phyloP scores from a whole-genome alignment of 2,329 filamentous ascomycete genomes.

The Sporothrix sp. region DNA sequence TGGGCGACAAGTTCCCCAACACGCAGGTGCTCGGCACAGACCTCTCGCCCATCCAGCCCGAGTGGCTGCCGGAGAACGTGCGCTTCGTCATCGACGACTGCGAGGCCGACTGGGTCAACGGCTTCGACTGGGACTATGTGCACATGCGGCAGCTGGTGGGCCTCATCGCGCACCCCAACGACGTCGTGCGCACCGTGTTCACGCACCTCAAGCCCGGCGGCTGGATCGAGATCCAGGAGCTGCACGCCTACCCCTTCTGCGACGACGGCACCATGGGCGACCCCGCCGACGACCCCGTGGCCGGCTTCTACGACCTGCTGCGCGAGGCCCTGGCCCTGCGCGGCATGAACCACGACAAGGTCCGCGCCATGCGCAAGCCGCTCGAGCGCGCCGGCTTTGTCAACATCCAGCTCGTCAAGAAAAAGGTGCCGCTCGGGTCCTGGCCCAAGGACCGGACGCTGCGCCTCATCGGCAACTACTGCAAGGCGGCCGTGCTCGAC shows the following conservation, averaged over 20 bases:
- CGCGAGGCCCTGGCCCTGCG: conserved; percentile 22
- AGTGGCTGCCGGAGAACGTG: conserved; percentile 48
- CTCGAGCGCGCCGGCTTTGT: conserved; percentile 34
- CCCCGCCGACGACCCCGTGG: conserved; percentile 28
- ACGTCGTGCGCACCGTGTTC: conserved; percentile 24
- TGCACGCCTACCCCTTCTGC: conserved; percentile 31
- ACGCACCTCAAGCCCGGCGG: conserved; percentile 37
- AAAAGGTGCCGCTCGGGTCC: conserved; percentile 35
- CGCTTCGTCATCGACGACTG: conserved; percentile 54
- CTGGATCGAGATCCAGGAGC: conserved; percentile 42
- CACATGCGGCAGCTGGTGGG: conserved; percentile 40
- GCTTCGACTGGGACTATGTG: conserved; percentile 46
- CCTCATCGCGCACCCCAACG: conserved; percentile 40
- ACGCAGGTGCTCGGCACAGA: conserved; percentile 34
- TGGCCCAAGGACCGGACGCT: conserved; percentile 33
- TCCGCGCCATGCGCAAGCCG: conserved; percentile 23
- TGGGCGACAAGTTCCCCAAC: conserved; percentile 33
- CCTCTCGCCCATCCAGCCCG: conserved; percentile 37
- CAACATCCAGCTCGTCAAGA: conserved; percentile 29
- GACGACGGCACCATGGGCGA: conserved; percentile 35
- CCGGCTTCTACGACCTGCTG: conserved; percentile 22
- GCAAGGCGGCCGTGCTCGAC: conserved; percentile 28
- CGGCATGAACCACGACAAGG: conserved; percentile 16
- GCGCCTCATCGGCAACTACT: conserved; percentile 31
- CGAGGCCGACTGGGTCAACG: conserved; percentile 47